A percentile compares a stretch with the other conserved stretches of the same genome.
phyloP scores from a whole-genome alignment of 345 rosid genomes.

The Camelina neglecta region DNA sequence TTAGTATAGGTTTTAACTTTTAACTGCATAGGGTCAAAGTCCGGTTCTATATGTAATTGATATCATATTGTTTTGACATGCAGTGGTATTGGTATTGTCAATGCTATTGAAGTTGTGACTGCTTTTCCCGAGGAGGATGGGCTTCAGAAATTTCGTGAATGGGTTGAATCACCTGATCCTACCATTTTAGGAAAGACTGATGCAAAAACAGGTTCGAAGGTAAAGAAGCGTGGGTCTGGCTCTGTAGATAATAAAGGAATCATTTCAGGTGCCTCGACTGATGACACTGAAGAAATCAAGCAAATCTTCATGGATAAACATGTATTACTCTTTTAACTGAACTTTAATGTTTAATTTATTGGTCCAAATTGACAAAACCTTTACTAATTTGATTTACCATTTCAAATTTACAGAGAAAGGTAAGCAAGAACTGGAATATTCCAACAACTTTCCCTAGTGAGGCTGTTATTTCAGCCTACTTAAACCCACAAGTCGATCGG shows the following conservation, averaged over 20 bases:
- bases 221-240: slow-evolving; percentile 53
- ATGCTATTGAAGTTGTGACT: slow-evolving; percentile 92
- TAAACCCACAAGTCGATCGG: slow-evolving; percentile 86
- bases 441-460: slow-evolving; percentile 92
- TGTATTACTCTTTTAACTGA: slow-evolving; percentile 49
- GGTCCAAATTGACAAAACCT: neutral
- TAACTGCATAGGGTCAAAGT: neutral
- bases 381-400: slow-evolving; percentile 13
- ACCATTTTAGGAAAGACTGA: slow-evolving; percentile 69
- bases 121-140: slow-evolving; percentile 97
- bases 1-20: slow-evolving; percentile 29
- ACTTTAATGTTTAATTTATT: neutral
- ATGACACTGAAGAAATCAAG: slow-evolving; percentile 53
- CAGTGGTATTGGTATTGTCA: slow-evolving; percentile 98
- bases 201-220: slow-evolving; percentile 46
- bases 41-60: slow-evolving; percentile 3
- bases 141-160: slow-evolving; percentile 81
- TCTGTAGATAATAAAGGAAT: slow-evolving; percentile 39
- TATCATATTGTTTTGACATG: slow-evolving; percentile 34
- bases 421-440: slow-evolving; percentile 98
- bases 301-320: slow-evolving; percentile 86
- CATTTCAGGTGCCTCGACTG: slow-evolving; percentile 38
- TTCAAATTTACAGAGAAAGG: slow-evolving; percentile 72
- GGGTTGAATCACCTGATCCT: slow-evolving; percentile 99
- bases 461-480: slow-evolving; percentile 78